phyloP scores from a whole-genome alignment of 2,329 filamentous ascomycete genomes.

The Fusarium liriodendri region DNA sequence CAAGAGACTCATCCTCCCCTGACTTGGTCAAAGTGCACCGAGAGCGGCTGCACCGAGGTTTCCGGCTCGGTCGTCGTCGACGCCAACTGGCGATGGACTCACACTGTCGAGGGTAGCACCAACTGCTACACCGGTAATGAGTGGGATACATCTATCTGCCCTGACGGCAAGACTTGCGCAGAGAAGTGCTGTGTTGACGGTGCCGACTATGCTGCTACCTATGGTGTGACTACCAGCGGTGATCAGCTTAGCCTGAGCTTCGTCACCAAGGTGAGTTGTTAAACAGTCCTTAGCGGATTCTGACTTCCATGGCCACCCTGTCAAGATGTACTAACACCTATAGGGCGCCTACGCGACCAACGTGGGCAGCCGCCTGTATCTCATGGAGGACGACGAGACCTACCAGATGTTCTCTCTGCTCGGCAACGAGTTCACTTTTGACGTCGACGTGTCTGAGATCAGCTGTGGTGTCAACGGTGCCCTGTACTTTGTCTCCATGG shows the following conservation, averaged over 20 bases:
- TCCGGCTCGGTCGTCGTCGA: conserved; percentile 65
- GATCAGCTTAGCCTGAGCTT: conserved; percentile 65
- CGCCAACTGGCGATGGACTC: conserved; percentile 71
- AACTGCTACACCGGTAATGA: conserved; percentile 68
- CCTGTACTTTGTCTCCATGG: conserved; percentile 73
- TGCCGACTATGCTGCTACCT: conserved; percentile 61
- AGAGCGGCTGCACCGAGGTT: conserved; percentile 61
- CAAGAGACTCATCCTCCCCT: conserved; percentile 64
- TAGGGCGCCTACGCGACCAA: conserved; percentile 54
- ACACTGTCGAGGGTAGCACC: conserved; percentile 56
- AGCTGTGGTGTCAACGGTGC: conserved; percentile 78
- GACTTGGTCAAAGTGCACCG: conserved; percentile 63
- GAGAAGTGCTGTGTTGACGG: conserved; percentile 63
- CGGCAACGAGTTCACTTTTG: conserved; percentile 76
- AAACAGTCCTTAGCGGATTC: too few species aligned
- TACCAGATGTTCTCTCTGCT: conserved; percentile 74
- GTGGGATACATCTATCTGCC: conserved; percentile 55
- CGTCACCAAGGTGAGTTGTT: conserved; percentile 61
- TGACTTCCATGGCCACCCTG: too few species aligned
- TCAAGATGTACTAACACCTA: too few species aligned
- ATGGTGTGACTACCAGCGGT: conserved; percentile 64
- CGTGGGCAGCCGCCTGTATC: conserved; percentile 68
- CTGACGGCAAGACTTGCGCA: conserved; percentile 56
- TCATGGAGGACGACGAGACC: conserved; percentile 68
- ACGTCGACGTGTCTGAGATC: conserved; percentile 75